Conservation (phyloP, 176 grass and related monocot genomes). For the Elaeis guineensis region DNA sequence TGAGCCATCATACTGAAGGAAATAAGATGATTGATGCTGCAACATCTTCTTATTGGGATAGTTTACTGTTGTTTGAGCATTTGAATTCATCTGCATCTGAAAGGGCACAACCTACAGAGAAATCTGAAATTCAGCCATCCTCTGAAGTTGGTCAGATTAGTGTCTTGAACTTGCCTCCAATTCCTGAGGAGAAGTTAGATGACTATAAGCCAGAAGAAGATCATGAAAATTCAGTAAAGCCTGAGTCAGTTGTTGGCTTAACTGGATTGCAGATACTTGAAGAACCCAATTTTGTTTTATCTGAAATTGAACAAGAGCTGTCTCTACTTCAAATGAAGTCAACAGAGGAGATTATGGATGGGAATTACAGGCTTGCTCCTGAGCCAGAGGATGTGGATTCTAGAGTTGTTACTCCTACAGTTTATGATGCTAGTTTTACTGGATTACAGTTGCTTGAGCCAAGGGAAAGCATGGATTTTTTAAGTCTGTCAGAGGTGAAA, state of each 20-base stretch:
- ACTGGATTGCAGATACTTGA: constrained; percentile 36
- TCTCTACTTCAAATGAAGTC: neutral
- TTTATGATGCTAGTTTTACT: constrained; percentile 19
- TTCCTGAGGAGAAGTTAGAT: constrained; percentile 55
- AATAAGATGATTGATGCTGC: constrained; percentile 16
- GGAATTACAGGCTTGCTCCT: neutral
- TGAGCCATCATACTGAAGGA: constrained; percentile 17
- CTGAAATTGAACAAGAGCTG: constrained; percentile 5
- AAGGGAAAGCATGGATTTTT: constrained; percentile 25
- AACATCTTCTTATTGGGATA: constrained; percentile 19
- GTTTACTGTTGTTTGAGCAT: neutral
- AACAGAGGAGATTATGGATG: neutral
- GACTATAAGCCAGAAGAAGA: constrained; percentile 32
- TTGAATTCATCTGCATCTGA: constrained; percentile 12
- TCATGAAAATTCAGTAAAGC: constrained; percentile 16
- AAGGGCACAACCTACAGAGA: constrained; percentile 6
- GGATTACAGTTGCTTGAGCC: constrained; percentile 19
- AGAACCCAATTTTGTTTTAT: constrained; percentile 34
- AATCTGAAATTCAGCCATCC: constrained; percentile 19
- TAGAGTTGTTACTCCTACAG: constrained; percentile 11
- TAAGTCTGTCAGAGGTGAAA: constrained; percentile 20
- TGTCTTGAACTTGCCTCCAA: constrained; percentile 58
- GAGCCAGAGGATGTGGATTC: constrained; percentile 10
- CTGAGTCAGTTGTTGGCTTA: constrained; percentile 26
- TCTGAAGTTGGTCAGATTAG: constrained; percentile 29